phyloP scores from a whole-genome alignment of 306 rosid species.

The Ochetophila trinervis region DNA sequence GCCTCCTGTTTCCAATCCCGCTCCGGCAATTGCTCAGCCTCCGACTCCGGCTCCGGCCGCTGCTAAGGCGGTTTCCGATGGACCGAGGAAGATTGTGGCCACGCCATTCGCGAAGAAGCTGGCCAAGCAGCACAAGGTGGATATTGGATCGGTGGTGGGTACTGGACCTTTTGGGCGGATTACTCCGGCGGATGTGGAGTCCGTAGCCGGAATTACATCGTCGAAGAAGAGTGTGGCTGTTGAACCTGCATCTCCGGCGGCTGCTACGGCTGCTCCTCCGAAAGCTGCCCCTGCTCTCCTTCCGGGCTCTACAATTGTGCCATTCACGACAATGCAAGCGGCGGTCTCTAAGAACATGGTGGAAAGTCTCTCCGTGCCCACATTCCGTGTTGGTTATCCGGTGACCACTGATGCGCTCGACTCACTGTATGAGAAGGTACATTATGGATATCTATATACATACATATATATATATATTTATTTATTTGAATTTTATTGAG shows the following conservation, averaged over 20 bases:
- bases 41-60: conserved; percentile 33
- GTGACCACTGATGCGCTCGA: conserved; percentile 68
- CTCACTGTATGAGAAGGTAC: conserved; percentile 66
- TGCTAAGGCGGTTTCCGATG: conserved; percentile 32
- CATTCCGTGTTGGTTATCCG: conserved; percentile 79
- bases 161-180: conserved; percentile 76
- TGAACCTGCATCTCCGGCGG: conserved; percentile 24
- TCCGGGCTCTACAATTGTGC: conserved; percentile 76
- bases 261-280: conserved; percentile 35
- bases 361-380: conserved; percentile 82
- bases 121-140: conserved; percentile 84
- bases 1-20: conserved; percentile 34
- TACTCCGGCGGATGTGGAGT: conserved; percentile 75
- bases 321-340: conserved; percentile 88
- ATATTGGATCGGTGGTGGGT: conserved; percentile 57
- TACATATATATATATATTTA: too few relatives aligned
- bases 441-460: neutral
- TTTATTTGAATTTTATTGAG: neutral
- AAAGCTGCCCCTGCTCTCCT: conserved; percentile 30
- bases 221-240: conserved; percentile 34
- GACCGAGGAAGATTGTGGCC: conserved; percentile 64
- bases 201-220: conserved; percentile 63
- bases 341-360: conserved; percentile 88
- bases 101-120: conserved; percentile 89
- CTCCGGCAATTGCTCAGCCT: conserved; percentile 50